Evolutionary conservation across 179 eudicot genomes (phyloP).

Genomic region (Beta corolliflora): DNA sequence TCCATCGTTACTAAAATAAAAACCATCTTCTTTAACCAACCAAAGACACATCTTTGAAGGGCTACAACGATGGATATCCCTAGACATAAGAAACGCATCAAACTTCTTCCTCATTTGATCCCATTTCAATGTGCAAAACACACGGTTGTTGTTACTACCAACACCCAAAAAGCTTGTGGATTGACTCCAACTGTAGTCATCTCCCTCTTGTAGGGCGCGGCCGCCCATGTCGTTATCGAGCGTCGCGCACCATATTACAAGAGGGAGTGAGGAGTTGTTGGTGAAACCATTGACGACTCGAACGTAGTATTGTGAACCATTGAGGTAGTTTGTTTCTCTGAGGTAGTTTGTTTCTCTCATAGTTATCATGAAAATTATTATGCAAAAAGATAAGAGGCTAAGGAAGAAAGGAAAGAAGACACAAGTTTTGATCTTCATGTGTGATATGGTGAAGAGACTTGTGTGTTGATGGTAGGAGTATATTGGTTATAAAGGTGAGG

Average conservation of each 20-base stretch:
- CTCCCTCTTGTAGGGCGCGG: constrained; percentile 66
- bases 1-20: constrained; percentile 62
- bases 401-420: constrained; percentile 13
- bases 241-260: constrained; percentile 66
- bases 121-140: constrained; percentile 63
- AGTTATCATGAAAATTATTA: constrained; percentile 27
- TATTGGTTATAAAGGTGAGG: background rate
- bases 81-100: constrained; percentile 40
- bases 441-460: background rate
- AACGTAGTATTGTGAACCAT: constrained; percentile 34
- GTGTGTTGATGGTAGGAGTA: background rate
- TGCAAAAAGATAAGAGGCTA: constrained; percentile 20
- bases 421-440: constrained; percentile 9
- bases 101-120: constrained; percentile 45
- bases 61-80: constrained; percentile 48
- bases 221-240: constrained; percentile 53
- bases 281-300: constrained; percentile 56
- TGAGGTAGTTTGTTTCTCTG: background rate
- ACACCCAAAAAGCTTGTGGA: constrained; percentile 28
- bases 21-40: constrained; percentile 69
- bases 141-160: constrained; percentile 2
- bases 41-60: constrained; percentile 45
- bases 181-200: constrained; percentile 56
- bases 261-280: constrained; percentile 60
- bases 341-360: constrained; percentile 14